phyloP scores from a whole-genome alignment of 1,284 basidiomycete genomes.

The Malassezia slooffiae region DNA sequence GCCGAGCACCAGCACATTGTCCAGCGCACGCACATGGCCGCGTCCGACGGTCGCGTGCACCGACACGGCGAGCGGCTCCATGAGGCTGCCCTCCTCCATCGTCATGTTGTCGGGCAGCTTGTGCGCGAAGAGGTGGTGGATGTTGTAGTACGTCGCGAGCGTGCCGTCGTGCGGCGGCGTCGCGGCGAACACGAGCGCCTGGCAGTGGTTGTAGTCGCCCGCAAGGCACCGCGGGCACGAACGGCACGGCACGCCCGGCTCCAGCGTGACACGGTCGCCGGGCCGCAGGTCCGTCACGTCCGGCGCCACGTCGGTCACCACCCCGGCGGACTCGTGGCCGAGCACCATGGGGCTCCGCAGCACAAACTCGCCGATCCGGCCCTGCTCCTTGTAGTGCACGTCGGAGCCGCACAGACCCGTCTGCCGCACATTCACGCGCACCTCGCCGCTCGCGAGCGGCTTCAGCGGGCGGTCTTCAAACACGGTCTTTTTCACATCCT shows the following conservation, averaged over 20 bases:
- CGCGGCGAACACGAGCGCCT: constrained; percentile 69
- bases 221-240: constrained; percentile 53
- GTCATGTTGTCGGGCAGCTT: constrained; percentile 47
- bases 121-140: constrained; percentile 43
- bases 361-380: constrained; percentile 56
- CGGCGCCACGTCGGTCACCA: constrained; percentile 56
- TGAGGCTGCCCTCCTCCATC: constrained; percentile 53
- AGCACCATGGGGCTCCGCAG: constrained; percentile 68
- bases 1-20: constrained; percentile 59
- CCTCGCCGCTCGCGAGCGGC: constrained; percentile 57
- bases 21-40: constrained; percentile 55
- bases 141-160: constrained; percentile 56
- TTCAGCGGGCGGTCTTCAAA: constrained; percentile 69
- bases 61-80: constrained; percentile 86
- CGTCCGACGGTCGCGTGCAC: constrained; percentile 74
- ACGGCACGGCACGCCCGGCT: constrained; percentile 66
- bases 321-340: constrained; percentile 56
- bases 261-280: constrained; percentile 78
- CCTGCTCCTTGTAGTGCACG: constrained; percentile 48
- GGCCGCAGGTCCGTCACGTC: constrained; percentile 62
- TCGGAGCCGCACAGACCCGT: constrained; percentile 65
- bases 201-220: constrained; percentile 48
- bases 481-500: constrained; percentile 59
- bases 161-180: constrained; percentile 85
- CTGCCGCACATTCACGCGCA: constrained; percentile 81